Evolutionary conservation across 352 stramenopile genomes (phyloP), one percentile per base, ranked within the genome.

Genomic region (Phytophthora cactorum): DNA sequence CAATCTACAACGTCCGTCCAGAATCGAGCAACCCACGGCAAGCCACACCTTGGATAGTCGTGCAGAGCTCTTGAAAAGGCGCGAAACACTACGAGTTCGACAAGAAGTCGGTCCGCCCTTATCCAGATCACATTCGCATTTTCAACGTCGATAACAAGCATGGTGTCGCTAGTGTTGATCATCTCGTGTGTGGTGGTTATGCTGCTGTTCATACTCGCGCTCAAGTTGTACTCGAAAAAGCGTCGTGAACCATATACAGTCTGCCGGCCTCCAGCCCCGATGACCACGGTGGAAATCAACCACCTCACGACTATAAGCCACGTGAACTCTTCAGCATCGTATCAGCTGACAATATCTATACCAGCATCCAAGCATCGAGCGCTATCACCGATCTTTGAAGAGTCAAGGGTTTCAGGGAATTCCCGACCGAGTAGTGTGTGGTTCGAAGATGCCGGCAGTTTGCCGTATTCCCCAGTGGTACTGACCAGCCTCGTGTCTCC

Each of bases 401-500:
- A 75, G 34, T 43, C 56, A 50, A 59, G 36, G 52, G 3, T 22
- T 31, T 63, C 66, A 27, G 25, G 17, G 52, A 65, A 49, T 15
- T 55, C 47, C 38, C 64, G 32, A 47, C 14, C 31, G 7, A 72
- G 58, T 39, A 52, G 52, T 2, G 55, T 46, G 7, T 44, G 45
- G n/a, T 15, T 64, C 27, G 22, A 39, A 2, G 57, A 58, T 28
- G 29, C 41, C 10, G 44, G 27, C 11, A 59, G 22, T 17, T 50
- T 57, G 4, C 63, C 59, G 3, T 27, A 60, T 3, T 77, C 69
- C 17, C 69, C 69, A 12, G 47, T 72, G 10, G 58, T 74, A 17
- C 39, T 65, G 17, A 77, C 59, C 27, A 74, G 51, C 39, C 57
- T 75, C 7, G 45, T 72, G 9, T 78, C 70, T 9, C 70, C 70